Base-by-base conservation (phyloP, 441 rosid species). In the Hura crepitans region DNA sequence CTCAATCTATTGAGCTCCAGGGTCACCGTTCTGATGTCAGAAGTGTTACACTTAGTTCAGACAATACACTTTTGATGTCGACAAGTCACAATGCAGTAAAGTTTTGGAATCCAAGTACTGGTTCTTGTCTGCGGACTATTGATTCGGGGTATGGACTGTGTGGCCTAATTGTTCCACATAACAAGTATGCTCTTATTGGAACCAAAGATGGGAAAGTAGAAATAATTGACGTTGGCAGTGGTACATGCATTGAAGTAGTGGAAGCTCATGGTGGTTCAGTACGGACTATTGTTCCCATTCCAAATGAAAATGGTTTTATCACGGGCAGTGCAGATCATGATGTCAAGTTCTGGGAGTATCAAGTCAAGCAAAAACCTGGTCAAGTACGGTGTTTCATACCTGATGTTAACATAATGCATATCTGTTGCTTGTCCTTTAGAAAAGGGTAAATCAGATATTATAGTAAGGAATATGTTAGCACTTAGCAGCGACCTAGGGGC, bases 251-350 rank as follows among this genome's bases (percentile, higher is more conserved):
- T 66, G 89, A 95, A 75, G 87, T 67, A 39, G 80, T 90, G 74
- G 90, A 92, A 79, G 97, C 94, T 75, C 99, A 95, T 79, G 97
- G 97, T 70, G 92, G 97, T 72, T 77, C 96, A 45, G 77, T 95
- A 45, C 82, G 85, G 75, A 83, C 96, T 18, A 90, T 95, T 66
- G 86, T 87, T 61, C 77, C 84, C 28, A 80, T 95, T 79, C 96
- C 97, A 71, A 85, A 90, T 75, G 91, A 81, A 72, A 84, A 84
- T 79, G 89, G 92, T 61, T 92, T 95, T 81, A 84, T 95, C 77
- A 95, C 97, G 1, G 97, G 93, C 68, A 92, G 99, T 85, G 96
- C 96, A 45, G 99, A 95, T 80, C 96, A 87, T 46, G 97, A 92
- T 68, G 88, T 92, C 62, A 95, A 92, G 79, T 95, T 90, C 72